These are phyloP conservation scores for Phylloporus rhodoxanthus DNA, from an alignment of 768 basidiomycete species.

Conservation along the genomic window DNA sequence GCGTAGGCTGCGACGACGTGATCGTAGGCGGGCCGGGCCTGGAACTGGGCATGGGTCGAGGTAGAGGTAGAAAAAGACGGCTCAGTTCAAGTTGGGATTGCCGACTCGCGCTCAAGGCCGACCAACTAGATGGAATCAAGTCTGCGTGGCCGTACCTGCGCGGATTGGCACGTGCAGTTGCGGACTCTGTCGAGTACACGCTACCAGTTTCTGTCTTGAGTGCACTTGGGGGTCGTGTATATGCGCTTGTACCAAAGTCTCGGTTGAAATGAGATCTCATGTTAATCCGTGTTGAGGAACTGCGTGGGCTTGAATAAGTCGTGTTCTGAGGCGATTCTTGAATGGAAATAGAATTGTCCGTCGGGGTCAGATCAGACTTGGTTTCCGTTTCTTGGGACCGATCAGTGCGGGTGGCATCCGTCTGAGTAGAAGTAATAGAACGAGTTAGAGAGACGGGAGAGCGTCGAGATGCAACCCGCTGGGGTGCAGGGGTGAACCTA, in stretches of 20 bases:
- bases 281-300: not conserved
- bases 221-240: not conserved
- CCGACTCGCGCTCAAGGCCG: slow-evolving; percentile 9
- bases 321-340: not conserved
- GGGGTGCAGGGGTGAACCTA: slow-evolving; percentile 19
- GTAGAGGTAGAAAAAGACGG: slow-evolving; percentile 1
- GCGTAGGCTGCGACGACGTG: slow-evolving; percentile 3
- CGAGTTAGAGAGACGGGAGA: slow-evolving; percentile 5
- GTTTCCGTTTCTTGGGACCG: not conserved
- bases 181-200: slow-evolving; percentile 23
- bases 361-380: not conserved
- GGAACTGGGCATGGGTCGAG: not conserved
- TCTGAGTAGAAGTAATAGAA: not conserved
- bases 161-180: slow-evolving; percentile 19
- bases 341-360: not conserved
- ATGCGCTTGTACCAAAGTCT: not conserved
- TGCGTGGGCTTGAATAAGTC: not conserved
- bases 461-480: slow-evolving; percentile 11
- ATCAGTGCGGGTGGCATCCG: not conserved
- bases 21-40: slow-evolving; percentile 2
- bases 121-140: slow-evolving; percentile 22
- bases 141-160: slow-evolving; percentile 21
- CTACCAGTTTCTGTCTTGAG: slow-evolving; percentile 16
- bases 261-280: slow-evolving; percentile 5
- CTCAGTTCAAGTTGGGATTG: slow-evolving; percentile 16